Base-by-base conservation (phyloP, 2,329 filamentous ascomycete species). In the Ilyonectria robusta region DNA sequence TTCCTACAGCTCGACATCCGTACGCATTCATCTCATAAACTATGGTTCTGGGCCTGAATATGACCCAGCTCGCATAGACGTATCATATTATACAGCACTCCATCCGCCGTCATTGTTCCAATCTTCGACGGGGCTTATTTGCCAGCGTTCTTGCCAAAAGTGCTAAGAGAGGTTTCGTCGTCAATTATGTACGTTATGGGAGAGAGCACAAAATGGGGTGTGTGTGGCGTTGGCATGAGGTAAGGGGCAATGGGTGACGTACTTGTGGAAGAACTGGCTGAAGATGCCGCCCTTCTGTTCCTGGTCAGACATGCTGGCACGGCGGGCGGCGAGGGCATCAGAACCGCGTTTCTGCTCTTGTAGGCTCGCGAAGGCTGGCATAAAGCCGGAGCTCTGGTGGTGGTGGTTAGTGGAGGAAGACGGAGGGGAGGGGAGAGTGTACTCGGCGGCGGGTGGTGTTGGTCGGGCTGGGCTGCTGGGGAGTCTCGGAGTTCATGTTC, bases 181-280 rank as follows among this genome's bases (percentile, higher is more conserved):
- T 67, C 68, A 68, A 57, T 19, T 17, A 31, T 2, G 31, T 26
- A 7, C 17, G 31, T 17, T 11, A 29, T 42, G 13, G 44, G 1
- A 31, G 13, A 31, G 11, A 13, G 54, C 10, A n/a, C n/a, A n/a
- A n/a, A 21, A 35, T 31, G 51, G 15, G 8, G 40, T 17, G 37
- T 40, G 10, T 33, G 31, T 33, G 31, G 26, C 19, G 31, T 51
- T 47, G 26, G 35, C 26, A n/a, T 31, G 31, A 47, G 19, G 40
- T 21, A n/a, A 50, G 35, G 40, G 21, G 26, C 13, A 10, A 19
- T 55, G 15, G 40, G 8, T 53, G 13, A 75, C 85, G 59, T 78
- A 89, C 87, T 84, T 88, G 71, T 88, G 83, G 85, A 88, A 90
- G 80, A 89, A 83, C 68, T 84, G 81, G 60, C 85, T 85, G 58